Percentiles rank a stretch among this genome's conserved stretches.
These are phyloP conservation scores for Colletotrichum karsti DNA, from an alignment of 2,329 filamentous ascomycete species.

Conservation along the genomic window DNA sequence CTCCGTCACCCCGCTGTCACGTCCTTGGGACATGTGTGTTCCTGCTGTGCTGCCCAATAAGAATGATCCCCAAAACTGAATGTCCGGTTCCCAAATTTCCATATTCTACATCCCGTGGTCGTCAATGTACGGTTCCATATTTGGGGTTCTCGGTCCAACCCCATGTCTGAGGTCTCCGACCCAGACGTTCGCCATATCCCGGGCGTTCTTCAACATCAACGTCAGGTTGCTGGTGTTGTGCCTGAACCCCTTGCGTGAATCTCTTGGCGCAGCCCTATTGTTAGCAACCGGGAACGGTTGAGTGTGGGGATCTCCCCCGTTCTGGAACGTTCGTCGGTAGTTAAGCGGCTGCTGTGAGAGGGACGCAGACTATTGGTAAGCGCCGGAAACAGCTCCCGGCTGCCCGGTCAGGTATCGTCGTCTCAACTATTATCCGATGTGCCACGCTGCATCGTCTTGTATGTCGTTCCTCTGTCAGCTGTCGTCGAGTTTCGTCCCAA, in stretches of 20 bases:
- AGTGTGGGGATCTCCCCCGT: conserved; percentile 13
- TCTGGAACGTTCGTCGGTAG: conserved; percentile 26
- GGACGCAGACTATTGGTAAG: not conserved
- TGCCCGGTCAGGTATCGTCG: conserved; percentile 2
- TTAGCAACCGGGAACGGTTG: conserved; percentile 19
- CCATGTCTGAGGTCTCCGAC: conserved; percentile 5
- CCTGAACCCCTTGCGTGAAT: conserved; percentile 8
- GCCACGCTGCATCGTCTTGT: conserved; percentile 1
- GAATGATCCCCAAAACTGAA: conserved; percentile 9
- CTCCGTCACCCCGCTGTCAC: not conserved
- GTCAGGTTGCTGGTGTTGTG: not conserved
- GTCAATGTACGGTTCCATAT: conserved; percentile 7
- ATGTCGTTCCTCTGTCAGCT: not conserved
- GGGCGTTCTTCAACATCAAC: not conserved
- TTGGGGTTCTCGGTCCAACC: conserved; percentile 7
- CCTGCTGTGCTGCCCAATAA: conserved; percentile 11
- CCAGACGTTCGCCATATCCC: not conserved
- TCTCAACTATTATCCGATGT: conserved; percentile 17
- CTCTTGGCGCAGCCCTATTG: conserved; percentile 20
- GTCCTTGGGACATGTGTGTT: not conserved
- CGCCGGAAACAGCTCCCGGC: conserved; percentile 14
- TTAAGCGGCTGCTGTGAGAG: conserved; percentile 1
- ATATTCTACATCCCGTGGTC: not conserved
- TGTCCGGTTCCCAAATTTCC: conserved; percentile 1
- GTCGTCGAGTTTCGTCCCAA: not conserved